phyloP scores from a whole-genome alignment of 2,329 filamentous ascomycete species.

The Venturia nashicola region DNA sequence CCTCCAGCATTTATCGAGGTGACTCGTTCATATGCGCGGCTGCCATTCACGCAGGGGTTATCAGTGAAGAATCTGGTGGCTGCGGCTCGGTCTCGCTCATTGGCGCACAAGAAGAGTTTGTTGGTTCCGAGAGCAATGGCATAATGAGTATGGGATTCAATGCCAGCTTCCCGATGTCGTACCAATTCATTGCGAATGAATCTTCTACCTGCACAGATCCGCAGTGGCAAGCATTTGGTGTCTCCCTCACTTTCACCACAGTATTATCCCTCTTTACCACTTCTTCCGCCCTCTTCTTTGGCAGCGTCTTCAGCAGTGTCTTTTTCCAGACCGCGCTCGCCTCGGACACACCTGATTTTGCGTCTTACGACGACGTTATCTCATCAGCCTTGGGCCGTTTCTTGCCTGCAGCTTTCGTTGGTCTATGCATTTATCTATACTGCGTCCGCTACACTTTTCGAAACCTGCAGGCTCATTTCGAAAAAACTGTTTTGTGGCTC shows the following conservation, averaged over 20 bases:
- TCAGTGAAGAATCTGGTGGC: slow-evolving; percentile 19
- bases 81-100: slow-evolving; percentile 20
- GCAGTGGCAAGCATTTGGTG: slow-evolving; percentile 20
- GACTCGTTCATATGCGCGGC: slow-evolving; percentile 26
- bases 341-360: slow-evolving; percentile 22
- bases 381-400: slow-evolving; percentile 21
- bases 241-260: slow-evolving; percentile 21
- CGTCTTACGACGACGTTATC: slow-evolving; percentile 20
- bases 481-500: slow-evolving; percentile 25
- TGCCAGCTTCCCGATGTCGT: slow-evolving; percentile 23
- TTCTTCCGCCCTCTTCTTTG: slow-evolving; percentile 20
- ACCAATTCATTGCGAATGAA: slow-evolving; percentile 17
- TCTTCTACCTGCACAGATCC: slow-evolving; percentile 20
- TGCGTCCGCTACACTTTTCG: slow-evolving; percentile 18
- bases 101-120: slow-evolving; percentile 17
- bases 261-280: slow-evolving; percentile 21
- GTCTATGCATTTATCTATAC: slow-evolving; percentile 19
- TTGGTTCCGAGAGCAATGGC: slow-evolving; percentile 17
- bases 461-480: slow-evolving; percentile 20
- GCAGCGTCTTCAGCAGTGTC: slow-evolving; percentile 18
- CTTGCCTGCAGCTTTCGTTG: slow-evolving; percentile 22
- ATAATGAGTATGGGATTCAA: slow-evolving; percentile 22
- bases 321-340: slow-evolving; percentile 25
- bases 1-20: slow-evolving; percentile 19
- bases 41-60: slow-evolving; percentile 23